Conservation (phyloP, 371 early-diverging fungal genomes). For the Conidiobolus incongruus region DNA sequence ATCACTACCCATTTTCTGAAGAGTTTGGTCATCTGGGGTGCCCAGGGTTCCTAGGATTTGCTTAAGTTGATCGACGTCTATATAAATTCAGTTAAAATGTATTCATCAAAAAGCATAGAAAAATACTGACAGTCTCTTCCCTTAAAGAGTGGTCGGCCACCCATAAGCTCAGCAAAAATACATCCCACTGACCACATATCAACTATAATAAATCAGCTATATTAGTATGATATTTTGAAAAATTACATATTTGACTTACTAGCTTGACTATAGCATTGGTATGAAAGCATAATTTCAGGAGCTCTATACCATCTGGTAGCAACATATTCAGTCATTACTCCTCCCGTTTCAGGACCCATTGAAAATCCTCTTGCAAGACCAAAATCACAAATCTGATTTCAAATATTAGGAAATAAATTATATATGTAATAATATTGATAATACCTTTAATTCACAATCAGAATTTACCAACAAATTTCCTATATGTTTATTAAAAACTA, state of each 20-base stretch:
- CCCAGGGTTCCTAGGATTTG: conserved; percentile 93
- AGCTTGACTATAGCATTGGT: conserved; percentile 84
- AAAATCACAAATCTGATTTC: conserved; percentile 67
- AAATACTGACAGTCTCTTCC: conserved; percentile 58
- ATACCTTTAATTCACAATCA: conserved; percentile 78
- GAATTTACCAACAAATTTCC: conserved; percentile 90
- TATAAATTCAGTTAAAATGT: neutral
- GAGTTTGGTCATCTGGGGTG: conserved; percentile 87
- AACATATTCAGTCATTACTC: conserved; percentile 92
- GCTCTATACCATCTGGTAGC: conserved; percentile 98
- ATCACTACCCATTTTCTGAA: conserved; percentile 59
- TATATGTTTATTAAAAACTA: conserved; percentile 2
- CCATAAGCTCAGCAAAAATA: conserved; percentile 90
- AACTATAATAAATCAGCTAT: conserved; percentile 15
- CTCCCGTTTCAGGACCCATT: conserved; percentile 47
- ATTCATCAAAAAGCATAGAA: neutral
- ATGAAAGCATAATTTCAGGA: conserved; percentile 91
- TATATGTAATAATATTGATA: neutral
- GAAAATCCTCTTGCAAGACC: conserved; percentile 85
- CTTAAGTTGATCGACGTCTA: conserved; percentile 93
- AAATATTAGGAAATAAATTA: neutral
- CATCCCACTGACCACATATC: conserved; percentile 98
- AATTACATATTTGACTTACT: conserved; percentile 24
- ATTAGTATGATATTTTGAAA: neutral
- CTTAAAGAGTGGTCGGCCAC: conserved; percentile 70